Percentiles rank a stretch among this genome's conserved stretches.
phyloP scores from a whole-genome alignment of 1,284 basidiomycete species.

The Cutaneotrichosporon sp. region DNA sequence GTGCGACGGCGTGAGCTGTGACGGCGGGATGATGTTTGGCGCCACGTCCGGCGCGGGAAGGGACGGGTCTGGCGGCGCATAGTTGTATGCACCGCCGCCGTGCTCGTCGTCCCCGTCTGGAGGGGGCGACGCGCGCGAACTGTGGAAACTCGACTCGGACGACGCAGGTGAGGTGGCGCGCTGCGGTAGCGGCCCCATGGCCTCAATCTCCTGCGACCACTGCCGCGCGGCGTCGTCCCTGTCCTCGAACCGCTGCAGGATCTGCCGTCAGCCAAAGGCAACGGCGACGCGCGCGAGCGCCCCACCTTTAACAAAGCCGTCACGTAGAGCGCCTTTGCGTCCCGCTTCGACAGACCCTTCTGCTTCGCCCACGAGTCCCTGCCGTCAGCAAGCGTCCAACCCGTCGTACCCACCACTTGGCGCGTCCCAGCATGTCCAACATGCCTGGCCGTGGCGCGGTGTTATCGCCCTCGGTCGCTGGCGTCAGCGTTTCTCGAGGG shows the following conservation, averaged over 20 bases:
- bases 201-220: conserved; percentile 75
- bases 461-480: conserved; percentile 45
- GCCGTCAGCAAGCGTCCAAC: conserved; percentile 1
- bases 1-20: conserved; percentile 34
- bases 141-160: conserved; percentile 41
- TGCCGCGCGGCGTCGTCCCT: conserved; percentile 75
- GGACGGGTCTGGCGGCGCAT: conserved; percentile 37
- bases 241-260: conserved; percentile 40
- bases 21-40: conserved; percentile 38
- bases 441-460: conserved; percentile 35
- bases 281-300: not conserved
- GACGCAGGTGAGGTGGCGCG: conserved; percentile 32
- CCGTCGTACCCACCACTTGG: conserved; percentile 68
- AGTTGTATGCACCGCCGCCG: conserved; percentile 3
- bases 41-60: conserved; percentile 42
- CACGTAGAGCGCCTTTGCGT: conserved; percentile 87
- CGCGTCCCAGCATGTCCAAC: conserved; percentile 75
- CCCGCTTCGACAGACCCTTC: conserved; percentile 66
- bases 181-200: conserved; percentile 57
- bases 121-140: conserved; percentile 36
- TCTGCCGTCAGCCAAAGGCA: conserved; percentile 2
- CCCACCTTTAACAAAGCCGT: conserved; percentile 75
- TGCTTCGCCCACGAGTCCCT: conserved; percentile 96
- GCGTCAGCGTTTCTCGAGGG: conserved; percentile 2
- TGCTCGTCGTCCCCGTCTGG: conserved; percentile 10